Base-by-base conservation (phyloP, 805 yeast genomes). In the Kodamaea kaohsiungensis region DNA sequence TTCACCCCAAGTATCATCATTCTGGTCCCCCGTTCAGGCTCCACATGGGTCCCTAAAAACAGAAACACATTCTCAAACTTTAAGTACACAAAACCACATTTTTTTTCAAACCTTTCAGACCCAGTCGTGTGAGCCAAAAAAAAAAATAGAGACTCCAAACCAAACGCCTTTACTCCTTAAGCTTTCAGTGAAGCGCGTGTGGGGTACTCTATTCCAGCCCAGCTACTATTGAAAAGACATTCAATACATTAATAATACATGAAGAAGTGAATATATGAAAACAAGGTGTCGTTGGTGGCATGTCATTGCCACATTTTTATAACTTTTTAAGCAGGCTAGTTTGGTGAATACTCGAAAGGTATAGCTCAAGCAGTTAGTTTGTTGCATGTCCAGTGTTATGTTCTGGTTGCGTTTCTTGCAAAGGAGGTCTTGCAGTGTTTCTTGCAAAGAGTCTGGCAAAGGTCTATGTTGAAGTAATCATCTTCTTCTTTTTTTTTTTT, bases 261-360 rank as follows among this genome's bases (percentile, higher is more conserved):
- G 45, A 40, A 16, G 45, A 40, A 40, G 45, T 40, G 45, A 40
- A 40, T 17, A 16, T 40, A 19, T 40, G 45, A 40, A 40, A 40
- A 40, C 45, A 40, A 40, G 45, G 45, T 17, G 12, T 25, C 45
- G 45, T 25, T 19, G 19, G 45, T 19, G 25, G n/a, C 45, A 10
- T 17, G 25, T 40, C 45, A 16, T 16, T 12, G n/a, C 19, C 25
- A 7, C 18, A 40, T 19, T 40, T 39, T 40, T 40, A 19, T 17
- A 40, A 19, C 19, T 12, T 40, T 22, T 40, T 17, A 19, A 6
- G 9, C 16, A 38, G 42, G 16, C 15, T 35, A 4, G 25, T 22
- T 22, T 22, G 25, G 25, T 22, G 25, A 22, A 22, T 22, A 30
- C 35, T 8, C 3, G 35, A 30, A 30, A 5, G 35, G 35, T 30